Percentiles rank a stretch among this genome's conserved stretches.
Evolutionary conservation across 2,329 filamentous ascomycete species (phyloP).

Genomic region (Colletotrichum chlorophyti): DNA sequence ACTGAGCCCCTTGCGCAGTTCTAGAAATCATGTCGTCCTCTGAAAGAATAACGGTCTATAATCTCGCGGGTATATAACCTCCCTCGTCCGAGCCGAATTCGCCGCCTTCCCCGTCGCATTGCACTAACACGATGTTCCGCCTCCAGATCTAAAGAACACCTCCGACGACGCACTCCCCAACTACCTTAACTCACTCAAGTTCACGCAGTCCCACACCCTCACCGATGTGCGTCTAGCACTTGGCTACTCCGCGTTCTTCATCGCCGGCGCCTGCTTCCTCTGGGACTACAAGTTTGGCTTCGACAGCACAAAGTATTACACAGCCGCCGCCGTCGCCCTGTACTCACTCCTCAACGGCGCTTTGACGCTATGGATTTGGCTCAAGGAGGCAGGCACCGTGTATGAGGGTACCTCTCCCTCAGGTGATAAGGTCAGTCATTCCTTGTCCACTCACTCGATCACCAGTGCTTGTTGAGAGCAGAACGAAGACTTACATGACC

Average conservation of each 20-base stretch:
- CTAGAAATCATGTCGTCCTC: slow-evolving; percentile 47
- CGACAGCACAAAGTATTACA: slow-evolving; percentile 83
- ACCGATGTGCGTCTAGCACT: slow-evolving; percentile 83
- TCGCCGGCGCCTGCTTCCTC: slow-evolving; percentile 84
- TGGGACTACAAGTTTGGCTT: slow-evolving; percentile 94
- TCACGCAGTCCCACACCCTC: slow-evolving; percentile 81
- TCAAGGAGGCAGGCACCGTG: slow-evolving; percentile 80
- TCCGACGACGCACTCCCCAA: slow-evolving; percentile 93
- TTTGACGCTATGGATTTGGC: slow-evolving; percentile 85
- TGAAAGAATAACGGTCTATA: slow-evolving; percentile 71
- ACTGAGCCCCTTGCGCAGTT: neutral
- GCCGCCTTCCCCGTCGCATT: slow-evolving; percentile 16
- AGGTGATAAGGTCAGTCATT: slow-evolving; percentile 66
- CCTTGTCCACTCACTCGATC: neutral
- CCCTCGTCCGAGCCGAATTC: neutral
- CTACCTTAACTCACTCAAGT: slow-evolving; percentile 88
- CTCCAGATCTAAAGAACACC: slow-evolving; percentile 94
- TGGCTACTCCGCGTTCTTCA: slow-evolving; percentile 81
- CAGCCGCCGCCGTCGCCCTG: slow-evolving; percentile 76
- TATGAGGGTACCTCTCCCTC: slow-evolving; percentile 76
- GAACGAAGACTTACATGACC: slow-evolving; percentile 25
- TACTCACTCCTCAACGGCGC: slow-evolving; percentile 82
- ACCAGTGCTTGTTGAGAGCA: neutral
- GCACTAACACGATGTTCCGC: slow-evolving; percentile 20
- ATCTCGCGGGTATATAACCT: slow-evolving; percentile 61